Conservation (phyloP, 352 stramenopile species). For the Globisporangium paroecandrum region DNA sequence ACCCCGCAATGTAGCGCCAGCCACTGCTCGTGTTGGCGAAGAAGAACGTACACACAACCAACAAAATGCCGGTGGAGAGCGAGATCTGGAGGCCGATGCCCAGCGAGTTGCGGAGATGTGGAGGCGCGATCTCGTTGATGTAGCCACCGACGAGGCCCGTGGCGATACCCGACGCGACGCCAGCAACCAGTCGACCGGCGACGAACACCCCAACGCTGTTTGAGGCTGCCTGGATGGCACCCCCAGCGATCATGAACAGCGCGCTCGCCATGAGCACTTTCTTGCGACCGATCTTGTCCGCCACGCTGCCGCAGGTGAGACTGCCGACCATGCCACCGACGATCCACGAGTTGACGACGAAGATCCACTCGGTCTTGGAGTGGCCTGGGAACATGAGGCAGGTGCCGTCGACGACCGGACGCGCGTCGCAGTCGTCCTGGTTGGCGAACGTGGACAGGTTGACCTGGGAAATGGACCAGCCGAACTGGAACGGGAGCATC, state of each 20-base stretch:
- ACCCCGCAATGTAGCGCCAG: slow-evolving; percentile 51
- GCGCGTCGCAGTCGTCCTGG: slow-evolving; percentile 34
- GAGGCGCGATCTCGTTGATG: slow-evolving; percentile 43
- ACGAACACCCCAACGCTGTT: slow-evolving; percentile 32
- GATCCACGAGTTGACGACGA: slow-evolving; percentile 52
- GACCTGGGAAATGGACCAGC: slow-evolving; percentile 55
- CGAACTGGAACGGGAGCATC: slow-evolving; percentile 46
- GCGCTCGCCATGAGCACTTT: slow-evolving; percentile 28
- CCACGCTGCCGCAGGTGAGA: slow-evolving; percentile 33
- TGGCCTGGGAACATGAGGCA: slow-evolving; percentile 65
- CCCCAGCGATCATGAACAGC: slow-evolving; percentile 40
- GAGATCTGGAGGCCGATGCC: slow-evolving; percentile 43
- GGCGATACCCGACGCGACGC: slow-evolving; percentile 36
- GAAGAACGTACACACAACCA: slow-evolving; percentile 47
- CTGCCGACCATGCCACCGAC: slow-evolving; percentile 48
- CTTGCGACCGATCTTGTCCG: slow-evolving; percentile 42
- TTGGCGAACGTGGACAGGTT: slow-evolving; percentile 50
- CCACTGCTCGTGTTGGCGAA: slow-evolving; percentile 42
- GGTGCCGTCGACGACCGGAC: slow-evolving; percentile 31
- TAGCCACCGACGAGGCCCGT: slow-evolving; percentile 34
- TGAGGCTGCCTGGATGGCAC: slow-evolving; percentile 27
- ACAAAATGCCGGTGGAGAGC: slow-evolving; percentile 42
- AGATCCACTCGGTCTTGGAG: slow-evolving; percentile 49
- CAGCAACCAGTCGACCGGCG: slow-evolving; percentile 39
- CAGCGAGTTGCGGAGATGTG: slow-evolving; percentile 35